These are phyloP conservation scores for Sordariomycetes sp. DNA, from an alignment of 2,329 filamentous ascomycete genomes.

Conservation along the genomic window DNA sequence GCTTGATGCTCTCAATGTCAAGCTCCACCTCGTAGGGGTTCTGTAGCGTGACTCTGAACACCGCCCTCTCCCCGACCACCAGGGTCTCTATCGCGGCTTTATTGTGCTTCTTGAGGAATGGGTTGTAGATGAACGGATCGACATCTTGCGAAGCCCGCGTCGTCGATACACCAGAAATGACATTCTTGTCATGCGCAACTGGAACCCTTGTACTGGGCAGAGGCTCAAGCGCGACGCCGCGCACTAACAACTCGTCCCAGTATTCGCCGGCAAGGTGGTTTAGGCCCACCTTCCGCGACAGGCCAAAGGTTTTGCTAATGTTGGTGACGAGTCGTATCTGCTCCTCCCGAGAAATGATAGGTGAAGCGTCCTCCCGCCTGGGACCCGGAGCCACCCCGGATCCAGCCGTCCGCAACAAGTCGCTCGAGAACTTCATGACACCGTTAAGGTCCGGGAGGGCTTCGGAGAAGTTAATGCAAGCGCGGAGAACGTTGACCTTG, in stretches of 20 bases:
- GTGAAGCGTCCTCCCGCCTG: slow-evolving; percentile 54
- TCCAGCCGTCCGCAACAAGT: slow-evolving; percentile 71
- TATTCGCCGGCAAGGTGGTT: slow-evolving; percentile 66
- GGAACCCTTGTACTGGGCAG: slow-evolving; percentile 45
- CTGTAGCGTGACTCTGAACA: slow-evolving; percentile 73
- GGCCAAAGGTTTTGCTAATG: slow-evolving; percentile 67
- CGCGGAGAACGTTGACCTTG: slow-evolving; percentile 76
- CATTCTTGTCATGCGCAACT: slow-evolving; percentile 47
- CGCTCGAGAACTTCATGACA: slow-evolving; percentile 76
- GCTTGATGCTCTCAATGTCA: slow-evolving; percentile 67
- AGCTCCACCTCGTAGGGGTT: slow-evolving; percentile 92
- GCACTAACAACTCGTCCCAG: slow-evolving; percentile 92
- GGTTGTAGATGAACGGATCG: slow-evolving; percentile 92
- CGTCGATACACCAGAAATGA: slow-evolving; percentile 34
- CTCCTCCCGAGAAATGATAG: slow-evolving; percentile 65
- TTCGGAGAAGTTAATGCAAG: slow-evolving; percentile 90
- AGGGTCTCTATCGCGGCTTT: slow-evolving; percentile 53
- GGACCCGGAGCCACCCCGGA: slow-evolving; percentile 64
- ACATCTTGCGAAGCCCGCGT: slow-evolving; percentile 43
- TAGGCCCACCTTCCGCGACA: slow-evolving; percentile 65
- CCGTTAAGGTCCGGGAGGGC: slow-evolving; percentile 84
- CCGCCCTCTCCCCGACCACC: slow-evolving; percentile 65
- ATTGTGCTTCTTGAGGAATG: slow-evolving; percentile 60
- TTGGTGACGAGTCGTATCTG: slow-evolving; percentile 75
- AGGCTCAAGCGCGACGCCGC: slow-evolving; percentile 59